Evolutionary conservation across 176 grass and related monocot species (phyloP).

Genomic region (Areca catechu): DNA sequence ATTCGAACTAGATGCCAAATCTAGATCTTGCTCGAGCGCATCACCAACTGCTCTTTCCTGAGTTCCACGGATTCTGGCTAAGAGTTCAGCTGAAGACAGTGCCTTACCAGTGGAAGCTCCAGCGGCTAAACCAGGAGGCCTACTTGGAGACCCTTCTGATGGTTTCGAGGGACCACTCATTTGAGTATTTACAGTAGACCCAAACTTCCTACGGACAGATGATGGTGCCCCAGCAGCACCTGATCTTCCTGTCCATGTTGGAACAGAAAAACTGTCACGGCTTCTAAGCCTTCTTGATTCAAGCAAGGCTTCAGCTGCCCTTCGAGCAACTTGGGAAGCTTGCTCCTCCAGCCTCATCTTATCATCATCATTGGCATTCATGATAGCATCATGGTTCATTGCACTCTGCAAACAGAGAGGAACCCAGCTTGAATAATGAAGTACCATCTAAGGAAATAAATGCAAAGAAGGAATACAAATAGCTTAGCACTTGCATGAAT

Average conservation of each 20-base stretch:
- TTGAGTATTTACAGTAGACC: slow-evolving; percentile 52
- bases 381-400: slow-evolving; percentile 88
- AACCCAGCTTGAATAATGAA: slow-evolving; percentile 1
- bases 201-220: slow-evolving; percentile 43
- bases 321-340: slow-evolving; percentile 70
- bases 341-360: slow-evolving; percentile 70
- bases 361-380: slow-evolving; percentile 66
- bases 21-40: slow-evolving; percentile 65
- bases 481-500: slow-evolving; percentile 60
- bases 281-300: slow-evolving; percentile 62
- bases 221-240: slow-evolving; percentile 64
- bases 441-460: neutral
- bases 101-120: slow-evolving; percentile 55
- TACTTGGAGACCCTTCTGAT: slow-evolving; percentile 40
- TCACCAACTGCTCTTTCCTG: slow-evolving; percentile 62
- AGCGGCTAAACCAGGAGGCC: slow-evolving; percentile 33
- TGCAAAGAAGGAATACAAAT: neutral
- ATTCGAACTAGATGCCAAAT: slow-evolving; percentile 31
- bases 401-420: slow-evolving; percentile 47
- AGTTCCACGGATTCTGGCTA: slow-evolving; percentile 62
- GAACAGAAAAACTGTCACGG: slow-evolving; percentile 64
- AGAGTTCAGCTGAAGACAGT: slow-evolving; percentile 59
- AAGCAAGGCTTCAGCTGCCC: slow-evolving; percentile 74
- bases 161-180: slow-evolving; percentile 21
- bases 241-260: slow-evolving; percentile 76